Conservation (phyloP, 495 filamentous ascomycete genomes). For the Trichodelitschia bisporula region DNA sequence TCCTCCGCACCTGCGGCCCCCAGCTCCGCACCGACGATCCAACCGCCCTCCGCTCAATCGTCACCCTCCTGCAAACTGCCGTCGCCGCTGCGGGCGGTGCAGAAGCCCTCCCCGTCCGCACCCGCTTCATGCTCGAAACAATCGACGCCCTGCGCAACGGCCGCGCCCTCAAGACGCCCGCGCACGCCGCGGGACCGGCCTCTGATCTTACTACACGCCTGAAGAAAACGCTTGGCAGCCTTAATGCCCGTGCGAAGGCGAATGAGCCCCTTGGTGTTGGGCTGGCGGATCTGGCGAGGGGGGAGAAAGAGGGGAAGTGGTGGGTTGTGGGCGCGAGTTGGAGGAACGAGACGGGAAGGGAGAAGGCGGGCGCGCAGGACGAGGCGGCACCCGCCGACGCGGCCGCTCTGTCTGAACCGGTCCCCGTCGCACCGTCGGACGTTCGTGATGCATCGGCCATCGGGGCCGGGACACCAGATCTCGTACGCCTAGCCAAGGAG, state of each 20-base stretch:
- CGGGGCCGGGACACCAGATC: constrained; percentile 34
- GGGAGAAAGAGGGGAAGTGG: constrained; percentile 83
- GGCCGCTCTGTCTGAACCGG: too few species aligned
- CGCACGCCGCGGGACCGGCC: constrained; percentile 47
- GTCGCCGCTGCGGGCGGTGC: constrained; percentile 38
- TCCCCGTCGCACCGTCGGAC: too few species aligned
- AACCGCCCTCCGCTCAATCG: constrained; percentile 73
- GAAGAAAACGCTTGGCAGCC: constrained; percentile 53
- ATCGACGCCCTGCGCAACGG: constrained; percentile 92
- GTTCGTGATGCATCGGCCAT: too few species aligned
- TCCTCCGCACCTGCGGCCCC: constrained; percentile 48
- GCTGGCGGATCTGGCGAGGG: constrained; percentile 54
- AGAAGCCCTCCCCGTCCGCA: constrained; percentile 61
- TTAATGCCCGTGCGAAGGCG: constrained; percentile 45
- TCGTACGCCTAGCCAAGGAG: constrained; percentile 49
- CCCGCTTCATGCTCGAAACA: constrained; percentile 94
- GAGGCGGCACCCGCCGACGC: constrained; percentile 7
- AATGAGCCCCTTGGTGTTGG: constrained; percentile 63
- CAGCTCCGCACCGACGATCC: constrained; percentile 82
- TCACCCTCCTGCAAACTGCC: constrained; percentile 48
- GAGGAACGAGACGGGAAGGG: constrained; percentile 16
- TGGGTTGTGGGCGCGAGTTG: constrained; percentile 92
- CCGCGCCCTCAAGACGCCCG: constrained; percentile 46
- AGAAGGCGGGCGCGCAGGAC: constrained; percentile 10
- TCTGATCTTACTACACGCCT: too few species aligned